Percentiles rank a stretch among this genome's conserved stretches.
Conservation (phyloP, 2,329 filamentous ascomycete genomes). For the Trichoderma pleuroti region DNA sequence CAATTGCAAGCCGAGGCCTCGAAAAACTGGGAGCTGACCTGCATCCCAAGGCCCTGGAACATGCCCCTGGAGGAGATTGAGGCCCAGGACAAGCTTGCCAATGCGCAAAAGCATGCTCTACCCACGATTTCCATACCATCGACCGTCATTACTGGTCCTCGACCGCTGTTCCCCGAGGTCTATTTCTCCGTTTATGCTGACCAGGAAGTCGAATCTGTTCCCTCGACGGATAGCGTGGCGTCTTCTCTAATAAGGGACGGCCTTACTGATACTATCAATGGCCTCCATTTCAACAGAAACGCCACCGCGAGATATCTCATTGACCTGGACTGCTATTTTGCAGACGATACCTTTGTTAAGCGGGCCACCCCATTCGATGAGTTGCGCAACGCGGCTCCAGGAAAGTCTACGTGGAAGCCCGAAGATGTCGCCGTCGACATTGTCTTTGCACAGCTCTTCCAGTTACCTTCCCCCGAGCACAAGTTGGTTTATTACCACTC, state of each 20-base stretch:
- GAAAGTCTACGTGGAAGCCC: constrained; percentile 85
- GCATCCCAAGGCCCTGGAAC: constrained; percentile 65
- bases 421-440: constrained; percentile 97
- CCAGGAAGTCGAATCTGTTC: constrained; percentile 87
- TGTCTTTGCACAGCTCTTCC: constrained; percentile 91
- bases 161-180: constrained; percentile 82
- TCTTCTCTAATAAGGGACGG: constrained; percentile 81
- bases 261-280: constrained; percentile 88
- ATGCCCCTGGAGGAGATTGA: constrained; percentile 60
- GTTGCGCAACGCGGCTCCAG: constrained; percentile 64
- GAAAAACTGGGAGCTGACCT: constrained; percentile 70
- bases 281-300: constrained; percentile 88
- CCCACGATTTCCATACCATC: constrained; percentile 73
- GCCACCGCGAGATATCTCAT: constrained; percentile 84
- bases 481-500: constrained; percentile 97
- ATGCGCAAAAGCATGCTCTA: constrained; percentile 69
- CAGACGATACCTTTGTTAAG: constrained; percentile 85
- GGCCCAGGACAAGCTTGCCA: constrained; percentile 55
- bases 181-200: constrained; percentile 89
- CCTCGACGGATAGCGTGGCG: constrained; percentile 69
- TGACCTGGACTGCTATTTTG: constrained; percentile 92
- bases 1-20: constrained; percentile 76
- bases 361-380: constrained; percentile 90
- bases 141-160: constrained; percentile 68
- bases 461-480: constrained; percentile 81